phyloP scores from a whole-genome alignment of 2,329 filamentous ascomycete genomes.

The Aspergillus calidoustus region DNA sequence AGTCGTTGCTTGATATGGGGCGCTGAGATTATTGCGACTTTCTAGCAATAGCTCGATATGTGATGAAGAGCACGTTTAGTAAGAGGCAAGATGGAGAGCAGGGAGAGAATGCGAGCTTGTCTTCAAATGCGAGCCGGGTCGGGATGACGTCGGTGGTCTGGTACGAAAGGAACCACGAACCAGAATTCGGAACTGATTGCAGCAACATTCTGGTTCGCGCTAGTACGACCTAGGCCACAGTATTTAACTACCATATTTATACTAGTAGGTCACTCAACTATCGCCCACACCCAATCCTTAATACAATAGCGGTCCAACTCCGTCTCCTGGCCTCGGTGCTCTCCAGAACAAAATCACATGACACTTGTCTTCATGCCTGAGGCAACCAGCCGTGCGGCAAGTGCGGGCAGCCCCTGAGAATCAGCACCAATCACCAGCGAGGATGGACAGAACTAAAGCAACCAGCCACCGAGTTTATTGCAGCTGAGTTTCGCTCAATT shows the following conservation, averaged over 20 bases:
- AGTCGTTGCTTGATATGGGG: not conserved
- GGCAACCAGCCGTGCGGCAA: constrained; percentile 3
- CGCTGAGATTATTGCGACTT: not conserved
- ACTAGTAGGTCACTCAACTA: not conserved
- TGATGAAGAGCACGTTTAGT: not conserved
- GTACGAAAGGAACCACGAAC: constrained; percentile 2
- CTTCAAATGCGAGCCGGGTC: not conserved
- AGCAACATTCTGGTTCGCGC: not conserved
- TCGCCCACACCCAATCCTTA: not conserved
- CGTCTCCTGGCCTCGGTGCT: not conserved
- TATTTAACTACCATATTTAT: not conserved
- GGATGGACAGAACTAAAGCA: constrained; percentile 6
- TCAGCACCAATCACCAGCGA: constrained; percentile 20
- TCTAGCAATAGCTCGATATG: not conserved
- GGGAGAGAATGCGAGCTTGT: not conserved
- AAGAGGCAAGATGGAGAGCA: not conserved
- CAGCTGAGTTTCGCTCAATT: constrained; percentile 9
- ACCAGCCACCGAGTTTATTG: constrained; percentile 31
- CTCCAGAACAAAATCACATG: not conserved
- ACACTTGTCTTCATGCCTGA: constrained; percentile 2
- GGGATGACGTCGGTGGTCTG: constrained; percentile 6
- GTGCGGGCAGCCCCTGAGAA: constrained; percentile 18
- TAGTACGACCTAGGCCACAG: not conserved
- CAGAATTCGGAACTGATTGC: not conserved
- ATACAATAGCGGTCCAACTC: too few relatives aligned